A percentile compares a stretch with the other conserved stretches of the same genome.
Conservation (phyloP, 164 flowering plant species). For the Liriodendron chinense region DNA sequence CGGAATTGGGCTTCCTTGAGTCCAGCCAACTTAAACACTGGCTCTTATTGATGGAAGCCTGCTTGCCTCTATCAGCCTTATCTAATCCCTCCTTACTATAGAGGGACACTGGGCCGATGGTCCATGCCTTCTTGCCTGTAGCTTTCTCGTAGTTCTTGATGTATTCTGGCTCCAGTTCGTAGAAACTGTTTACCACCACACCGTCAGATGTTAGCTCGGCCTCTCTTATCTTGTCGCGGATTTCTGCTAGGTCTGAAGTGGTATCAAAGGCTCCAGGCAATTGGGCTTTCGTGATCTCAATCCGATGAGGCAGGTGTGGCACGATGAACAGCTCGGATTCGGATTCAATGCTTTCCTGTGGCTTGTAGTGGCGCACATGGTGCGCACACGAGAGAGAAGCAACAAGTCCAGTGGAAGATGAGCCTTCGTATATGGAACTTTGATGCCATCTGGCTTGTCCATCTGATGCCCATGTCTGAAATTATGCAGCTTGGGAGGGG, state of each 20-base stretch:
- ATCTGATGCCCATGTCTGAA: constrained; percentile 33
- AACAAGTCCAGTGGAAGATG: constrained; percentile 32
- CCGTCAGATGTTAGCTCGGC: constrained; percentile 33
- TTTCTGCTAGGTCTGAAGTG: neutral
- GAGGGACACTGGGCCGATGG: constrained; percentile 46
- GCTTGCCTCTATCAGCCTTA: constrained; percentile 34
- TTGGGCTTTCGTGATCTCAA: constrained; percentile 31
- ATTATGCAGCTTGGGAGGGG: constrained; percentile 45
- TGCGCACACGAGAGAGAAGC: constrained; percentile 28
- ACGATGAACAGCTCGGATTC: constrained; percentile 29
- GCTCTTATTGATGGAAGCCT: constrained; percentile 24
- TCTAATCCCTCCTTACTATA: constrained; percentile 29
- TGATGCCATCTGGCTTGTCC: constrained; percentile 31
- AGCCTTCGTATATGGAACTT: constrained; percentile 43
- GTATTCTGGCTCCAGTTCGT: constrained; percentile 41
- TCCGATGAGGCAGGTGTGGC: constrained; percentile 32
- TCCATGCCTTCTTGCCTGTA: constrained; percentile 34
- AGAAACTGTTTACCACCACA: constrained; percentile 34
- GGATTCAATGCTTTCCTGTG: constrained; percentile 17
- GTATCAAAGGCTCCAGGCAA: constrained; percentile 9
- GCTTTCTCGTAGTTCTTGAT: constrained; percentile 21
- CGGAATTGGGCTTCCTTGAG: constrained; percentile 22
- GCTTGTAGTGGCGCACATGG: constrained; percentile 8
- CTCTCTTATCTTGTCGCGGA: constrained; percentile 7
- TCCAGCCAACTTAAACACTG: constrained; percentile 29